These are phyloP conservation scores for Pisolithus thermaeus DNA, from an alignment of 1,284 basidiomycete species.

Conservation along the genomic window DNA sequence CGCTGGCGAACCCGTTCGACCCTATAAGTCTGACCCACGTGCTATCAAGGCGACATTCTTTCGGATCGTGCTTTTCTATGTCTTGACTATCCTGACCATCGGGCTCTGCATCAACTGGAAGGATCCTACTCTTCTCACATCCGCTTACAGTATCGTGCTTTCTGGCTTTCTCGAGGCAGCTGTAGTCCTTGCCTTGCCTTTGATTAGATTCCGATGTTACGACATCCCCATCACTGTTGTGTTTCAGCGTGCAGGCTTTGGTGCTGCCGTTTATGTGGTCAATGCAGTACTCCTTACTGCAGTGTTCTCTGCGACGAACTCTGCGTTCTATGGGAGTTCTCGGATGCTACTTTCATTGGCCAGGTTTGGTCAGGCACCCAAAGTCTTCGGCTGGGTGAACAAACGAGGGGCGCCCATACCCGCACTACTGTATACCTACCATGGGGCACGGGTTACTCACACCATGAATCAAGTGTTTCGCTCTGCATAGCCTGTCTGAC, in stretches of 20 bases:
- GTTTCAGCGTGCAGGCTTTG: constrained; percentile 52
- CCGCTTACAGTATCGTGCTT: constrained; percentile 35
- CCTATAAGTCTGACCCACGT: constrained; percentile 56
- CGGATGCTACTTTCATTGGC: constrained; percentile 55
- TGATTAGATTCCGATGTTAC: constrained; percentile 38
- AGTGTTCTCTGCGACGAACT: constrained; percentile 55
- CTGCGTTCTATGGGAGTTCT: constrained; percentile 60
- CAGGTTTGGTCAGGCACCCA: constrained; percentile 41
- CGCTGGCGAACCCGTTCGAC: constrained; percentile 55
- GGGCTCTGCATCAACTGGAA: constrained; percentile 50
- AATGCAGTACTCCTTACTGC: constrained; percentile 63
- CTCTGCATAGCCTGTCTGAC: constrained; percentile 43
- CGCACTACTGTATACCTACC: constrained; percentile 35
- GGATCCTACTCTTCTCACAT: constrained; percentile 42
- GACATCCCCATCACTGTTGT: constrained; percentile 56
- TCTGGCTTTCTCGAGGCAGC: background rate
- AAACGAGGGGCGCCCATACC: constrained; percentile 59
- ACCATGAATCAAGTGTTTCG: constrained; percentile 31
- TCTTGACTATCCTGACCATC: constrained; percentile 51
- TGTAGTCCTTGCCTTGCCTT: constrained; percentile 2
- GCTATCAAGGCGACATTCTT: constrained; percentile 69
- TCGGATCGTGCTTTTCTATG: constrained; percentile 60
- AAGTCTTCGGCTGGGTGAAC: constrained; percentile 47
- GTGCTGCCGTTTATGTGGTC: constrained; percentile 49
- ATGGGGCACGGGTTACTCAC: background rate